These are phyloP conservation scores for Aspergillus sp. DNA, from an alignment of 2,329 filamentous ascomycete species.

Conservation along the genomic window DNA sequence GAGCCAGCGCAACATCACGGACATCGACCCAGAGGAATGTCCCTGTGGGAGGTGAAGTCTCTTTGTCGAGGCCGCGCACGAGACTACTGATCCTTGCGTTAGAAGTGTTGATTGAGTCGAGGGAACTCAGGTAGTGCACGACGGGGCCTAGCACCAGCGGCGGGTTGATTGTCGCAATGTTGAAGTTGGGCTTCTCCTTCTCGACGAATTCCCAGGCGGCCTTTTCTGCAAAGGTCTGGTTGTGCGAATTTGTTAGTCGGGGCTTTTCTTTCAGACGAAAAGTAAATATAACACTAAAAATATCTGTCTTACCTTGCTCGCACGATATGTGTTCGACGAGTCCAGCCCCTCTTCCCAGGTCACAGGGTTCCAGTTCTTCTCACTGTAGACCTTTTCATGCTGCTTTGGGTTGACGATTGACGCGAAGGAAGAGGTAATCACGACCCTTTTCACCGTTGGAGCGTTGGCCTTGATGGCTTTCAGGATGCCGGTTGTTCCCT, in stretches of 20 bases:
- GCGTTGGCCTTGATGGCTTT: constrained; percentile 61
- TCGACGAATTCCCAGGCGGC: constrained; percentile 66
- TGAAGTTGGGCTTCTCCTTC: constrained; percentile 58
- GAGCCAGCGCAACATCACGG: constrained; percentile 49
- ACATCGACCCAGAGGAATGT: constrained; percentile 60
- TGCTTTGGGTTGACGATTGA: constrained; percentile 55
- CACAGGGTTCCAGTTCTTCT: constrained; percentile 46
- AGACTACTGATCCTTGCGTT: constrained; percentile 67
- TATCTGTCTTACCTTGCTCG: constrained; percentile 51
- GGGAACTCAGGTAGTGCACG: constrained; percentile 61
- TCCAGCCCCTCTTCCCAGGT: constrained; percentile 42
- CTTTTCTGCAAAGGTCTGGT: constrained; percentile 60
- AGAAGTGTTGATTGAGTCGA: constrained; percentile 69
- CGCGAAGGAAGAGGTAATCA: constrained; percentile 70
- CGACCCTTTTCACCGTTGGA: constrained; percentile 70
- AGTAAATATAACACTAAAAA: not conserved
- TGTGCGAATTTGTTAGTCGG: not conserved
- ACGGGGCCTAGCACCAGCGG: constrained; percentile 65
- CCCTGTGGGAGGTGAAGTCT: constrained; percentile 57
- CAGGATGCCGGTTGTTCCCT: constrained; percentile 63
- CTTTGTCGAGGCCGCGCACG: constrained; percentile 61
- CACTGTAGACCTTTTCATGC: constrained; percentile 36
- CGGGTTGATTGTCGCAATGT: constrained; percentile 61
- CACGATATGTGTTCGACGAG: constrained; percentile 43
- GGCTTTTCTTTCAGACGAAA: not conserved